A percentile compares a stretch with the other conserved stretches of the same genome.
These are phyloP conservation scores for Scytalidium lignicola DNA, from an alignment of 2,329 filamentous ascomycete genomes.

Conservation along the genomic window DNA sequence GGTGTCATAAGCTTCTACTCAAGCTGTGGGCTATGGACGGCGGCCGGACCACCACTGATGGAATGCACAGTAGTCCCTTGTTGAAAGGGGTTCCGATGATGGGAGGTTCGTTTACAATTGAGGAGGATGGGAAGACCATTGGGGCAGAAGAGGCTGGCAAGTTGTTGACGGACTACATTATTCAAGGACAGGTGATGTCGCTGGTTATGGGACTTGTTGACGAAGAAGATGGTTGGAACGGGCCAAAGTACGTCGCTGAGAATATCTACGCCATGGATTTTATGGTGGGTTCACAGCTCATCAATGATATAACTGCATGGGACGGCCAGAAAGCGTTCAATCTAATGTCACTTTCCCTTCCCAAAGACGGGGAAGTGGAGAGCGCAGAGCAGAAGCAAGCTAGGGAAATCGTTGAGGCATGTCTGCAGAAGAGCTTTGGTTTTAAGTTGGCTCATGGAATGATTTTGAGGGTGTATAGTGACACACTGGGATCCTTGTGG, in stretches of 20 bases:
- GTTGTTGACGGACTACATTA: conserved; percentile 51
- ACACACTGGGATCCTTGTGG: conserved; percentile 50
- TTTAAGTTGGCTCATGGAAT: conserved; percentile 53
- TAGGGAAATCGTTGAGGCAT: conserved; percentile 45
- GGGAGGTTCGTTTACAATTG: conserved; percentile 18
- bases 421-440: conserved; percentile 44
- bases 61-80: conserved; percentile 43
- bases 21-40: conserved; percentile 42
- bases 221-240: conserved; percentile 45
- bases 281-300: conserved; percentile 45
- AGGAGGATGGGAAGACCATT: conserved; percentile 28
- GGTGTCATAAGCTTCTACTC: conserved; percentile 45
- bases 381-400: conserved; percentile 42
- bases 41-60: conserved; percentile 43
- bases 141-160: conserved; percentile 34
- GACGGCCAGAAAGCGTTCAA: conserved; percentile 43
- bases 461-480: conserved; percentile 42
- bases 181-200: conserved; percentile 48
- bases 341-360: conserved; percentile 40
- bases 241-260: conserved; percentile 43
- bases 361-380: conserved; percentile 33
- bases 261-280: conserved; percentile 46
- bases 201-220: conserved; percentile 49
- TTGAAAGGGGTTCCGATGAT: conserved; percentile 39
- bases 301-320: conserved; percentile 48